Evolutionary conservation across 768 basidiomycete species (phyloP).

Genomic region (Leucogyrophana mollusca): DNA sequence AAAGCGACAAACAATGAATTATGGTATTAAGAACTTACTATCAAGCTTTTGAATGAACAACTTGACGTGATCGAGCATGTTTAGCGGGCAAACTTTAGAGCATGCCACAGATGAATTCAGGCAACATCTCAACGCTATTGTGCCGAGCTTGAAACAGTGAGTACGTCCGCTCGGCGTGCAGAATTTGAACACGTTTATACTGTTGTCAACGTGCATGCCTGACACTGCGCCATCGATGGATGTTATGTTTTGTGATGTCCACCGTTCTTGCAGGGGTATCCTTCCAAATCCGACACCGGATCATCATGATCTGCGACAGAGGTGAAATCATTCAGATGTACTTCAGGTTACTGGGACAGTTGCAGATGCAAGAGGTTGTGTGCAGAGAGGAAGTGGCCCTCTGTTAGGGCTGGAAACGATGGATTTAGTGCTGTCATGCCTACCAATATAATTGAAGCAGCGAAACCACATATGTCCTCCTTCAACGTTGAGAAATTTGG

Average conservation of each 20-base stretch:
- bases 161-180: constrained; percentile 92
- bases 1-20: no score
- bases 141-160: constrained; percentile 96
- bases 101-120: constrained; percentile 91
- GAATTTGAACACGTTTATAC: constrained; percentile 99
- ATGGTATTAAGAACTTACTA: no score
- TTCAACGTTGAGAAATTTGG: no score
- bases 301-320: constrained; percentile 92
- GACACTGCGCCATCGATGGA: constrained; percentile 40
- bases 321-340: constrained; percentile 96
- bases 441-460: constrained; percentile 94
- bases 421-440: constrained; percentile 85
- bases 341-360: constrained; percentile 82
- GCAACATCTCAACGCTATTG: constrained; percentile 83
- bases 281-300: constrained; percentile 50
- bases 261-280: constrained; percentile 46
- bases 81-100: no score
- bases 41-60: no score
- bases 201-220: constrained; percentile 79
- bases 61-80: no score
- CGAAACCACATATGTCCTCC: constrained; percentile 99
- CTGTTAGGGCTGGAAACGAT: constrained; percentile 78
- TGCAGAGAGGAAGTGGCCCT: constrained; percentile 58
- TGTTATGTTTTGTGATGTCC: constrained; percentile 37
- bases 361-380: constrained; percentile 55